A percentile compares a stretch with the other conserved stretches of the same genome.
These are phyloP conservation scores for Sporothrix curviconia DNA, from an alignment of 2,329 filamentous ascomycete species.

Conservation along the genomic window DNA sequence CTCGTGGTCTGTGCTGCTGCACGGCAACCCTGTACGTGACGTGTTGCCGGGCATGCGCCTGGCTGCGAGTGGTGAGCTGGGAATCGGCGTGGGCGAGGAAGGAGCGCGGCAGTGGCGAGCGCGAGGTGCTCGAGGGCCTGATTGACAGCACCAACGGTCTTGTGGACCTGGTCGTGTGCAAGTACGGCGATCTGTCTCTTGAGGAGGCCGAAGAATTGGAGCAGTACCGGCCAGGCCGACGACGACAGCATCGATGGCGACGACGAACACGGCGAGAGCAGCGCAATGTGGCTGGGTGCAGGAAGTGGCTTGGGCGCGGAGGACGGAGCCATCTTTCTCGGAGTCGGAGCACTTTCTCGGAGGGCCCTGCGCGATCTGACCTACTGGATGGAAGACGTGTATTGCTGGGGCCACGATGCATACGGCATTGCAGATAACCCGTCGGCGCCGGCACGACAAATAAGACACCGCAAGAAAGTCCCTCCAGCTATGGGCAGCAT, in stretches of 20 bases:
- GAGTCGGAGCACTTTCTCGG: constrained; percentile 65
- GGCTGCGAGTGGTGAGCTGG: constrained; percentile 82
- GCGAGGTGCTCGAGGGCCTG: constrained; percentile 88
- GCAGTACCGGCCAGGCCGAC: not conserved
- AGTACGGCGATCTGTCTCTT: constrained; percentile 53
- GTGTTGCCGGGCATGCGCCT: constrained; percentile 81
- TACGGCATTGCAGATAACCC: constrained; percentile 82
- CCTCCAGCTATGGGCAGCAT: constrained; percentile 12
- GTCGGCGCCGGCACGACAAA: constrained; percentile 52
- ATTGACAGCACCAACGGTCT: constrained; percentile 73
- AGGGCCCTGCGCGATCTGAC: constrained; percentile 66
- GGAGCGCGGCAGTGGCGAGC: constrained; percentile 85
- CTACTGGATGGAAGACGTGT: constrained; percentile 84
- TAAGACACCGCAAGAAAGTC: constrained; percentile 27
- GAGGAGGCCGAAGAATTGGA: constrained; percentile 22
- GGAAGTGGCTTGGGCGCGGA: constrained; percentile 61
- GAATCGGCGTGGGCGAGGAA: constrained; percentile 93
- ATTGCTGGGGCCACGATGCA: constrained; percentile 72
- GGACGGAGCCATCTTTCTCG: constrained; percentile 83
- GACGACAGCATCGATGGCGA: constrained; percentile 17
- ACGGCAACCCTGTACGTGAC: constrained; percentile 77
- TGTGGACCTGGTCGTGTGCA: constrained; percentile 79
- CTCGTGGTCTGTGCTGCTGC: constrained; percentile 83
- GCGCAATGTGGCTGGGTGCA: constrained; percentile 62
- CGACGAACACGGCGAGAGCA: not conserved